Evolutionary conservation across 169 alveolate species (phyloP).

Genomic region (Plasmodium sp.): DNA sequence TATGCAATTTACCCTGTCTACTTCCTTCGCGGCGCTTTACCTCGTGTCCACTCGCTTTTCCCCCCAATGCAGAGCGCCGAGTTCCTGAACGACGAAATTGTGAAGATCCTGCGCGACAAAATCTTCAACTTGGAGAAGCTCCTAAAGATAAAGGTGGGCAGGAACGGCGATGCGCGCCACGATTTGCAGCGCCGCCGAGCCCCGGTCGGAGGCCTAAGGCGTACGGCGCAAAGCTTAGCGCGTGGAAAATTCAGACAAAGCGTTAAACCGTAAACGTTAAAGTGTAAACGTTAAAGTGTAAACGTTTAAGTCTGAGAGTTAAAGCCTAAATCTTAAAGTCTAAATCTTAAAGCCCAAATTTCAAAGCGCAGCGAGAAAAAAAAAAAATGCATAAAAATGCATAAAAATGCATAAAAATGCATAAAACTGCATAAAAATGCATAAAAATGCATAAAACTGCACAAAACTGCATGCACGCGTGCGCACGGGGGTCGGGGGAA

Average conservation of each 20-base stretch:
- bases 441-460: too few relatives aligned
- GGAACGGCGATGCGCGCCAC: neutral
- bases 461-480: neutral
- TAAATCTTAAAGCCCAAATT: neutral
- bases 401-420: too few relatives aligned
- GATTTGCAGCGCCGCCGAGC: neutral
- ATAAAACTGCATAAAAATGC: neutral
- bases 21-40: neutral
- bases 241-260: neutral
- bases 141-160: constrained; percentile 41
- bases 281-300: too few relatives aligned
- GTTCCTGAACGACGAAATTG: constrained; percentile 27
- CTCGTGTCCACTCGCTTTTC: neutral
- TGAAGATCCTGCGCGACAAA: constrained; percentile 32
- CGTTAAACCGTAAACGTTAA: too few relatives aligned
- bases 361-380: neutral
- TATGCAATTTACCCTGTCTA: neutral
- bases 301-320: neutral
- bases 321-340: neutral
- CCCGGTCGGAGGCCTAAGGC: neutral
- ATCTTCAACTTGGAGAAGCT: constrained; percentile 41
- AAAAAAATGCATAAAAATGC: neutral
- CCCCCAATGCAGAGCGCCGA: constrained; percentile 5
- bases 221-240: neutral
- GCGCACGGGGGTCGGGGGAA: neutral